Conservation (phyloP, 1,139 yeast species). For the Nadsonia commutata region DNA sequence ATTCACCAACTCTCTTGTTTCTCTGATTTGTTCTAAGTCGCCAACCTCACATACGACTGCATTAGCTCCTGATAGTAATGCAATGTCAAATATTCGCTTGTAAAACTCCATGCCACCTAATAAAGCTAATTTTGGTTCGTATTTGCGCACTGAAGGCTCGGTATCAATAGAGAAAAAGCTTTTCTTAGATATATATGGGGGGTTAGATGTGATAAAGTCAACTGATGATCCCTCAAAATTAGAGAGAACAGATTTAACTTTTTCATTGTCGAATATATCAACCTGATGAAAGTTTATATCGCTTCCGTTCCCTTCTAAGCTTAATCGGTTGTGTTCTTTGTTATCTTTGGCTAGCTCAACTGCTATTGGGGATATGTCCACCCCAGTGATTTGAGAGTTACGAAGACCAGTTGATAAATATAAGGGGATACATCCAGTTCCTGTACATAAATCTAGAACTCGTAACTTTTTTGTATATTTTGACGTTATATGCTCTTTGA, state of each 20-base stretch:
- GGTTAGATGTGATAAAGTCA: slow-evolving; percentile 64
- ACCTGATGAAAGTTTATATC: slow-evolving; percentile 1
- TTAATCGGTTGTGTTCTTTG: background rate
- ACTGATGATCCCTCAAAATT: slow-evolving; percentile 1
- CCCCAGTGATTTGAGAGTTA: slow-evolving; percentile 27
- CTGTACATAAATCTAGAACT: slow-evolving; percentile 71
- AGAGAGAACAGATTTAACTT: background rate
- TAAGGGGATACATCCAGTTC: slow-evolving; percentile 78
- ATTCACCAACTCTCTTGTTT: slow-evolving; percentile 9
- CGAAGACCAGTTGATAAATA: slow-evolving; percentile 19
- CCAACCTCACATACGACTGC: slow-evolving; percentile 36
- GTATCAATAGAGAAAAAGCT: slow-evolving; percentile 28
- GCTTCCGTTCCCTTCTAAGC: slow-evolving; percentile 1
- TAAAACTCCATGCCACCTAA: slow-evolving; percentile 67
- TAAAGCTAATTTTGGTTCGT: slow-evolving; percentile 68
- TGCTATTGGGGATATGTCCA: slow-evolving; percentile 51
- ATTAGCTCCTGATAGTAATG: slow-evolving; percentile 28
- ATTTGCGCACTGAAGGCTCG: slow-evolving; percentile 47
- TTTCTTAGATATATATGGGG: slow-evolving; percentile 61
- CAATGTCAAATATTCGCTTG: slow-evolving; percentile 33
- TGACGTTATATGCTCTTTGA: slow-evolving; percentile 13
- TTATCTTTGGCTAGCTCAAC: slow-evolving; percentile 14
- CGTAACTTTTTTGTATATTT: slow-evolving; percentile 11
- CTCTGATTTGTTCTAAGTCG: slow-evolving; percentile 21
- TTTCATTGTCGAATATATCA: slow-evolving; percentile 6